A percentile compares a stretch with the other conserved stretches of the same genome.
Conservation (phyloP, 208 protist genomes). For the Wallacemonas rigidus region DNA sequence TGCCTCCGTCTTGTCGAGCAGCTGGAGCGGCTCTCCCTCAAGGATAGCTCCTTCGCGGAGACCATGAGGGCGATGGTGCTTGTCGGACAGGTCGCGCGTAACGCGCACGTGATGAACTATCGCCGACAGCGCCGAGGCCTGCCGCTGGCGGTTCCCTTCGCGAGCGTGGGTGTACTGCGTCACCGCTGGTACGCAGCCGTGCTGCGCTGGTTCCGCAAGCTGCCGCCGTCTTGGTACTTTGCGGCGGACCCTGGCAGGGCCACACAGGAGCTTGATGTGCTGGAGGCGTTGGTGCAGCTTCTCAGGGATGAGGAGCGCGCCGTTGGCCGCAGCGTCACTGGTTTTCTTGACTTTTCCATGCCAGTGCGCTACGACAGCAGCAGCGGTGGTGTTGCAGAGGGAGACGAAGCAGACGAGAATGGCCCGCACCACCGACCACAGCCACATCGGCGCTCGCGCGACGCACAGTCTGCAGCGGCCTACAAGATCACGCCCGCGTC, state of each 20-base stretch:
- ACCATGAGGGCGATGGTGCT: conserved; percentile 70
- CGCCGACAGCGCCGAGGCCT: conserved; percentile 45
- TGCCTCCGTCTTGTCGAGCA: conserved; percentile 56
- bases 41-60: conserved; percentile 81
- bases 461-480: not conserved
- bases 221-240: conserved; percentile 82
- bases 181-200: conserved; percentile 75
- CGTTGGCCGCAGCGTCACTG: conserved; percentile 34
- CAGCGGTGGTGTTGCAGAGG: not conserved
- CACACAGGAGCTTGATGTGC: conserved; percentile 45
- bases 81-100: conserved; percentile 55
- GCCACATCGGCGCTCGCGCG: not conserved
- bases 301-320: conserved; percentile 46
- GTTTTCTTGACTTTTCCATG: conserved; percentile 69
- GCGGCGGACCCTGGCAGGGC: conserved; percentile 49
- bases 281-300: conserved; percentile 56
- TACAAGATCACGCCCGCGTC: conserved; percentile 1
- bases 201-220: conserved; percentile 84
- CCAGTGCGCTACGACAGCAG: conserved; percentile 23
- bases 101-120: conserved; percentile 57
- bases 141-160: conserved; percentile 46
- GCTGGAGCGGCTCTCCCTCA: conserved; percentile 55
- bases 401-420: not conserved
- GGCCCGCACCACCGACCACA: not conserved
- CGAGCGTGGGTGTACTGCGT: conserved; percentile 64